Conservation (phyloP, 768 basidiomycete species). For the Collybia sp. region DNA sequence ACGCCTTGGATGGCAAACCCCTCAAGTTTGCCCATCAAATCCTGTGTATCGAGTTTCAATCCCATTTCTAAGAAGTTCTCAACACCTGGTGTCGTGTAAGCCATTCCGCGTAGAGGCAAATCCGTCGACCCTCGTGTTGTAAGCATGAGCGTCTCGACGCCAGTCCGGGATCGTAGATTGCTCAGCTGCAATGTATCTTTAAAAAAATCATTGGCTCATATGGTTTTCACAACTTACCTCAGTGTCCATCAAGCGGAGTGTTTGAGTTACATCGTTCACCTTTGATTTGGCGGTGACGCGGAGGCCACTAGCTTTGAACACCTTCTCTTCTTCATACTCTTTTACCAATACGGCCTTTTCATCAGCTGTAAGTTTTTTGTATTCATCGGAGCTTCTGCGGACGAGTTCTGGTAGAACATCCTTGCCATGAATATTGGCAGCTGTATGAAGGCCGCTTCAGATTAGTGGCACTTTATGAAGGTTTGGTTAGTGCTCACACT, state of each 20-base stretch:
- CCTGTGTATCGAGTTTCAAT: conserved; percentile 10
- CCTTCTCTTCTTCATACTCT: conserved; percentile 8
- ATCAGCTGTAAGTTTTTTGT: background rate
- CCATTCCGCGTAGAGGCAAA: conserved; percentile 3
- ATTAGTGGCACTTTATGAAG: no score
- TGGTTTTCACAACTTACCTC: conserved; percentile 9
- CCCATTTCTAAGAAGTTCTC: conserved; percentile 8
- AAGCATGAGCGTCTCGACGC: conserved; percentile 10
- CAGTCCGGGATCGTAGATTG: conserved; percentile 10
- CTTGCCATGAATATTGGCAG: background rate
- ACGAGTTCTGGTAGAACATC: conserved; percentile 5
- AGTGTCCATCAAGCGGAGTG: conserved; percentile 4
- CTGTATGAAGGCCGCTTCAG: background rate
- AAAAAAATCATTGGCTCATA: no score
- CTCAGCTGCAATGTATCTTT: conserved; percentile 6
- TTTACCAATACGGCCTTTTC: conserved; percentile 2
- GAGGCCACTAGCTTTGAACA: conserved; percentile 3
- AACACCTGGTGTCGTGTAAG: conserved; percentile 9
- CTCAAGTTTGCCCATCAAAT: conserved; percentile 11
- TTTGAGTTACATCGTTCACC: conserved; percentile 9
- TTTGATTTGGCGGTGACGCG: conserved; percentile 5
- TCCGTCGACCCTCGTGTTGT: conserved; percentile 6
- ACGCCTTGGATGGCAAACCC: conserved; percentile 11
- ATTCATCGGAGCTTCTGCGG: background rate
- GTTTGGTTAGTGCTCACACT: no score